phyloP scores from a whole-genome alignment of 371 early-diverging fungal genomes.

The Mucor lusitanicus region DNA sequence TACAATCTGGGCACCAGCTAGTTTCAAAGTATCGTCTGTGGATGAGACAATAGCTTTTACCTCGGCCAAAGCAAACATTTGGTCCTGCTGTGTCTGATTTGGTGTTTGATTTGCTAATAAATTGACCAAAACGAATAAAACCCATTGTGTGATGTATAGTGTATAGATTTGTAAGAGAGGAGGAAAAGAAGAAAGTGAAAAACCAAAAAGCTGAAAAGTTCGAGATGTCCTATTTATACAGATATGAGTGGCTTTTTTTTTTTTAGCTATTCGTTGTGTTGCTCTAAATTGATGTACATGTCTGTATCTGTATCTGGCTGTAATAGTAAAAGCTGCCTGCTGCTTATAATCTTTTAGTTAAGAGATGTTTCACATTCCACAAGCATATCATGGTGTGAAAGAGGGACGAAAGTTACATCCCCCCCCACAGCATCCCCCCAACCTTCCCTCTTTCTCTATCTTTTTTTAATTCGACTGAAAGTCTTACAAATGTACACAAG shows the following conservation, averaged over 20 bases:
- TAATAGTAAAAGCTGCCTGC: constrained; percentile 3
- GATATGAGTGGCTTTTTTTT: constrained; percentile 6
- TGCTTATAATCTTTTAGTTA: constrained; percentile 6
- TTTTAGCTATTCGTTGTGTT: background rate
- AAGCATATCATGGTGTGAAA: constrained; percentile 22
- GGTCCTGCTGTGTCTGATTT: background rate
- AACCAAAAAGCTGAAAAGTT: background rate
- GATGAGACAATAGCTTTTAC: constrained; percentile 43
- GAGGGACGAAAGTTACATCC: constrained; percentile 22
- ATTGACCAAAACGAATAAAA: constrained; percentile 14
- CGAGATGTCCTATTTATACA: constrained; percentile 11
- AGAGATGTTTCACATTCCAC: constrained; percentile 23
- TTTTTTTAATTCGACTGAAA: background rate
- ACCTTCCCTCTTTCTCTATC: background rate
- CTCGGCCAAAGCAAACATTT: constrained; percentile 30
- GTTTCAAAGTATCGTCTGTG: constrained; percentile 50
- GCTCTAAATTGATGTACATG: background rate
- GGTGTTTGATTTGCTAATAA: constrained; percentile 11
- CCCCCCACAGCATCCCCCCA: background rate
- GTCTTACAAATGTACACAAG: constrained; percentile 9
- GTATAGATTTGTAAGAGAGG: constrained; percentile 1
- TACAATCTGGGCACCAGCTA: constrained; percentile 48
- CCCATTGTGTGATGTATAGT: constrained; percentile 6
- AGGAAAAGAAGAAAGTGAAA: constrained; percentile 6
- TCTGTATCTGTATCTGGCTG: background rate